Conservation (phyloP, 129 eudicot species). For the Apium graveolens region DNA sequence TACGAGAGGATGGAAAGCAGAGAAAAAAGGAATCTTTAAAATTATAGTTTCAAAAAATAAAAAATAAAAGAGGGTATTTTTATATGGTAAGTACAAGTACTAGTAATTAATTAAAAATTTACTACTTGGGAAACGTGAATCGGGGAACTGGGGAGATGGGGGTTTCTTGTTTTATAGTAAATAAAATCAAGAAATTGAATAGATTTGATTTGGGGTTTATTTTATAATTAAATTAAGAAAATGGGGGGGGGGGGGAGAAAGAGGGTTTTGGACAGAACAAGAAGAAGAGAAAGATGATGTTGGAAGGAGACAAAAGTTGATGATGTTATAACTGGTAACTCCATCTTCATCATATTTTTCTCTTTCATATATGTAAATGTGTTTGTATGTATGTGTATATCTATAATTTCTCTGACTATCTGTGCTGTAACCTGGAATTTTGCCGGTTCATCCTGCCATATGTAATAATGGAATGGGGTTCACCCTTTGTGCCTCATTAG, state of each 20-base stretch:
- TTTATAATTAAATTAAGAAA: too few species aligned
- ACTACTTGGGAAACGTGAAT: neutral
- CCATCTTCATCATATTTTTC: neutral
- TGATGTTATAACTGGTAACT: neutral
- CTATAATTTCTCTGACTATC: neutral
- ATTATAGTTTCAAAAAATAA: neutral
- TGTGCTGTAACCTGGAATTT: conserved; percentile 4
- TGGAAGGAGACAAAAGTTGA: neutral
- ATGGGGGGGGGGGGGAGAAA: neutral
- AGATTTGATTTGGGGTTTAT: neutral
- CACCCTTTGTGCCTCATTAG: neutral
- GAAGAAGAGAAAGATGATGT: neutral
- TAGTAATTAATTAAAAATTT: neutral
- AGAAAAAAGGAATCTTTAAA: conserved; percentile 1
- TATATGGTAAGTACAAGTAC: neutral
- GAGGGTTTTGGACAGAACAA: neutral
- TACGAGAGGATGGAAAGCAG: neutral
- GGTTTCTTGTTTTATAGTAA: neutral
- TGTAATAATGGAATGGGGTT: neutral
- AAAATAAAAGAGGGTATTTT: neutral
- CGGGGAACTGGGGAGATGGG: neutral
- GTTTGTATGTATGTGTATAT: neutral
- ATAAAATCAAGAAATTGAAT: neutral
- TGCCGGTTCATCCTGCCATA: neutral
- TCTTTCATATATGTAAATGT: neutral